Evolutionary conservation across 2,329 filamentous ascomycete species (phyloP), one percentile per base, ranked within the genome.

Genomic region (Fusarium domesticum): DNA sequence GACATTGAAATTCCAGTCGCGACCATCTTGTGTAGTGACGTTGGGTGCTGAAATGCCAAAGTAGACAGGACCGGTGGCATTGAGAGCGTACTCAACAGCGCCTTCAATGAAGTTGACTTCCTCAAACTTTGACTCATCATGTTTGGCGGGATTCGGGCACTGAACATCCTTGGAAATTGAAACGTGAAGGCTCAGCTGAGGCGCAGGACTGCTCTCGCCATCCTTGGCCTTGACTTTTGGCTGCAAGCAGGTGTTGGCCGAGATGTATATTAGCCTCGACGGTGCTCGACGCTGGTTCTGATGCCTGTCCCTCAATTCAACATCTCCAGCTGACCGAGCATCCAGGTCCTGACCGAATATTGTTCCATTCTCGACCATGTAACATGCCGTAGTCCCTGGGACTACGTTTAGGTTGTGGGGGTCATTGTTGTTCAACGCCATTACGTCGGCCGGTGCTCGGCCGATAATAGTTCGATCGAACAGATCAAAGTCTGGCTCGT

Each of bases 181-280:
- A 37, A 96, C 73, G 59, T 86, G 95, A 8, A 97, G 70, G 11
- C 79, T 78, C 39, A 97, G 76, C 58, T 95, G 90, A 1, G 87
- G 85, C 11, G 87, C 32, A 32, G 35, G n/a, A 17, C 43, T 35
- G 16, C 34, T 33, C 7, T 48, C 43, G 14, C 45, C 38, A 20
- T 51, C 45, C 34, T 52, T 51, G 7, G 47, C 30, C 32, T 51
- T 39, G 5, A 75, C 72, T 16, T 68, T 63, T 11, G 92, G 93
- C 58, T 95, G 89, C 18, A 80, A 67, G 66, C 93, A 98, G 1
- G 88, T 91, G 54, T 90, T 97, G 34, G 90, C 82, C 2, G 90
- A 90, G 42, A 98, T 76, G 65, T 86, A 96, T 3, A 97, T 72
- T 2, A 69, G 79, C 33, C 67, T 59, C 8, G 46, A 25, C 7